Evolutionary conservation across 345 rosid genomes (phyloP), one percentile per base, ranked within the genome.

Genomic region (Aquilaria yunnanensis): DNA sequence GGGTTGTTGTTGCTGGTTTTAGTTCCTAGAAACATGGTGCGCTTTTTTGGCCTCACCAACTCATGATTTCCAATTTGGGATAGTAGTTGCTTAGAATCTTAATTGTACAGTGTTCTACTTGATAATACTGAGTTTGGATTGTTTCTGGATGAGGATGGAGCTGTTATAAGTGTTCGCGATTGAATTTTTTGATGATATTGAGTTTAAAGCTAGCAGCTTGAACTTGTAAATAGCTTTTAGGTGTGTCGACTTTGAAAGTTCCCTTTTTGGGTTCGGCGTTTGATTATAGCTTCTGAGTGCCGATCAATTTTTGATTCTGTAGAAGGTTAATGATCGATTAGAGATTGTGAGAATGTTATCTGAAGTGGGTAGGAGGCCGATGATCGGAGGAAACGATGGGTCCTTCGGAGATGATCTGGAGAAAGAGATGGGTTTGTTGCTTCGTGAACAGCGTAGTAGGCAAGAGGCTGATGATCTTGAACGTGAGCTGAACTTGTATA

Each of bases 331-430:
- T 54, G 72, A 72, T 77, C 74, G 62, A 63, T 59, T 73, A 62
- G 56, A 65, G 72, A 56, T 71, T 66, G 69, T 68, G 73, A 77
- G 70, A 47, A 83, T 83, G 79, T 72, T 87, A 73, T 81, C 88
- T 70, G 91, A 83, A 78, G 67, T 79, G 63, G 79, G 76, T 32
- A 72, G 83, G 73, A 79, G 82, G 56, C 88, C 85, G 65, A 86
- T 86, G 85, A 71, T 78, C 60, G 83, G 96, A 56, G 80, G 74
- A 51, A 78, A 73, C 67, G 90, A 83, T 12, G 90, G 83, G 56
- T 79, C 97, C 30, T 84, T 80, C 69, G 87, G 82, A 23, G 90
- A 85, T 73, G 98, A 77, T 70, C 77, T 83, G 52, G 96, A 92
- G 75, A 75, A 79, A 54, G 97, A 88, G 69, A 75, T 91, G 71